Conservation (phyloP, 805 yeast genomes). For the Kodamaea leandrae region DNA sequence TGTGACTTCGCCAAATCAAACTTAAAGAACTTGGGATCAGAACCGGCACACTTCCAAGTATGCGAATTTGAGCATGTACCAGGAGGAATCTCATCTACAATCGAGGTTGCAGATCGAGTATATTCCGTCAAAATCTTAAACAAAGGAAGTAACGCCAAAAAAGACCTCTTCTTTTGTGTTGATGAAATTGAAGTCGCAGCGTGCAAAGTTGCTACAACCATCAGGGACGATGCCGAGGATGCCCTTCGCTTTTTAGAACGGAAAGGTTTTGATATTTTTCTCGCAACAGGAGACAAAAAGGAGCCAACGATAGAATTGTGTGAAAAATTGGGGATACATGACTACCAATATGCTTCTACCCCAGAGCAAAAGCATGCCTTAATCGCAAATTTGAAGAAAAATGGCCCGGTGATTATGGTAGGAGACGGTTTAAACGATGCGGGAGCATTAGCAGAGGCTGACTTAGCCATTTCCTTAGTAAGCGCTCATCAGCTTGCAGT, state of each 20-base stretch:
- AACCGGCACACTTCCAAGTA: neutral
- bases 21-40: neutral
- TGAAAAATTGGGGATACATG: constrained; percentile 2
- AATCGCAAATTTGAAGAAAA: neutral
- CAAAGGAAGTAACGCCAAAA: neutral
- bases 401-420: constrained; percentile 8
- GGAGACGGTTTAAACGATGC: constrained; percentile 13
- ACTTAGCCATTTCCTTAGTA: constrained; percentile 9
- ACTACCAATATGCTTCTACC: neutral
- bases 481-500: constrained; percentile 11
- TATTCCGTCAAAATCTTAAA: neutral
- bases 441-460: constrained; percentile 9
- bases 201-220: neutral
- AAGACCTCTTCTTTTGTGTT: neutral
- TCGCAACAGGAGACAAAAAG: constrained; percentile 9
- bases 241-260: neutral
- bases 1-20: constrained; percentile 5
- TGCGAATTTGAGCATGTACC: neutral
- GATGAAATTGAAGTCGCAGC: neutral
- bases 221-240: neutral
- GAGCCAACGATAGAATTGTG: constrained; percentile 8
- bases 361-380: neutral
- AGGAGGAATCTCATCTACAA: neutral
- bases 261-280: neutral
- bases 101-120: neutral